Evolutionary conservation across 805 yeast species (phyloP), one percentile per base, ranked within the genome.

Genomic region (Metschnikowia lochheadii): DNA sequence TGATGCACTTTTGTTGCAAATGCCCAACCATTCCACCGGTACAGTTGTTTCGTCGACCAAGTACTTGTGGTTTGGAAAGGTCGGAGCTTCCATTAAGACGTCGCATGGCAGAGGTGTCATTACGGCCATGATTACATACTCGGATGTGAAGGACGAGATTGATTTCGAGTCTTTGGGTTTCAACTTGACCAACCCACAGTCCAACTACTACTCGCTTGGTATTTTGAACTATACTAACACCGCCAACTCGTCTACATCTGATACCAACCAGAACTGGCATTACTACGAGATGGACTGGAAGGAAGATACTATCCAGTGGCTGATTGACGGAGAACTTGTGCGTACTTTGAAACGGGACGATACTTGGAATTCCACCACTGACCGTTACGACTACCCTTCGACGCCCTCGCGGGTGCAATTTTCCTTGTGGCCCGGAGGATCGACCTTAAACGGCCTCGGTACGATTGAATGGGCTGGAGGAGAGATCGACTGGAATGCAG

Each of bases 401-500:
- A 85, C 92, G 1, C 92, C 92, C 10, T 70, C 89, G 46, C 75
- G 85, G 62, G 70, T 90, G 43, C 89, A 86, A 63, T 66, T 85
- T 47, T 86, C 91, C 3, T 64, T 86, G 50, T 86, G 92, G 92
- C 89, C 92, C 2, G 91, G 81, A 72, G 91, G 90, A 66, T 76
- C 69, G 54, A 55, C 77, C 8, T 60, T 73, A 31, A 78, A 76
- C 60, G 80, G 78, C 20, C 56, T 61, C 26, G 91, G 91, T 74
- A 85, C 90, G 13, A 75, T 80, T 54, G 85, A 76, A 50, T 90
- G 91, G 91, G 87, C 96, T 35, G 96, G 96, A 70, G 97, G 97
- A 70, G 73, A 56, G 29, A 82, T 91, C 54, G 75, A 88, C 72
- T 91, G 97, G 97, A 69, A 85, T 65, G 78, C 91, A 13, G 64